These are phyloP conservation scores for Wallacemonas rigidus DNA, from an alignment of 208 protist genomes.

Conservation along the genomic window DNA sequence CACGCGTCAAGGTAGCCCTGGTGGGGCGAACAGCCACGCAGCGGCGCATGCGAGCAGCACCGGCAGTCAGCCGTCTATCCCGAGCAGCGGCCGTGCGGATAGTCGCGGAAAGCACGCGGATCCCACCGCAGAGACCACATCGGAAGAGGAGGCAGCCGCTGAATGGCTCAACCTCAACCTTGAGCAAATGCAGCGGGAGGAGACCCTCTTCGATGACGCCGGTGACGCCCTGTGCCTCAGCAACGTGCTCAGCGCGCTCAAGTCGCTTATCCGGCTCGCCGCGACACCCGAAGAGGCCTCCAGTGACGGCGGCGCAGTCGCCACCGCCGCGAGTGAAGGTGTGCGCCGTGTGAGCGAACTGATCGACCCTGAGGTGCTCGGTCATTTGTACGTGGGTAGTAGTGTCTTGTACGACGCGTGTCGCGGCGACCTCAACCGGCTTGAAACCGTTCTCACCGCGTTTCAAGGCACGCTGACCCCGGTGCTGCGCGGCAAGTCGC, in stretches of 20 bases:
- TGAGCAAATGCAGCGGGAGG: conserved; percentile 20
- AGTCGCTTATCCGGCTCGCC: conserved; percentile 25
- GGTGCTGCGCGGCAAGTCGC: conserved; percentile 49
- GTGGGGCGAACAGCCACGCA: neutral
- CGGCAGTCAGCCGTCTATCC: no score
- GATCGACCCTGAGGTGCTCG: conserved; percentile 38
- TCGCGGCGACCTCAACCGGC: conserved; percentile 43
- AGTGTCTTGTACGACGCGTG: conserved; percentile 50
- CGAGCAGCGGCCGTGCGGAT: no score
- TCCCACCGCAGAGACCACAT: conserved; percentile 2
- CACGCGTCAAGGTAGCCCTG: conserved; percentile 1
- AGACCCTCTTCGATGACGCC: conserved; percentile 27
- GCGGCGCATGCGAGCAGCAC: no score
- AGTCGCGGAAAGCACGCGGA: neutral
- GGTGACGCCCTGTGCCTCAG: conserved; percentile 32
- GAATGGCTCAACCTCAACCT: conserved; percentile 16
- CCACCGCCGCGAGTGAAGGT: neutral
- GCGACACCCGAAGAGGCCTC: conserved; percentile 1
- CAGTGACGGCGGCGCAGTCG: neutral
- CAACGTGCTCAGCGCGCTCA: conserved; percentile 33
- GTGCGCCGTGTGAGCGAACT: conserved; percentile 24
- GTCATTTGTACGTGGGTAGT: conserved; percentile 27
- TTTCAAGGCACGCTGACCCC: conserved; percentile 64
- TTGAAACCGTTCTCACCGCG: conserved; percentile 39
- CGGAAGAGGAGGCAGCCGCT: conserved; percentile 18